phyloP scores from a whole-genome alignment of 2,329 filamentous ascomycete genomes.

The Zarea fungicola region DNA sequence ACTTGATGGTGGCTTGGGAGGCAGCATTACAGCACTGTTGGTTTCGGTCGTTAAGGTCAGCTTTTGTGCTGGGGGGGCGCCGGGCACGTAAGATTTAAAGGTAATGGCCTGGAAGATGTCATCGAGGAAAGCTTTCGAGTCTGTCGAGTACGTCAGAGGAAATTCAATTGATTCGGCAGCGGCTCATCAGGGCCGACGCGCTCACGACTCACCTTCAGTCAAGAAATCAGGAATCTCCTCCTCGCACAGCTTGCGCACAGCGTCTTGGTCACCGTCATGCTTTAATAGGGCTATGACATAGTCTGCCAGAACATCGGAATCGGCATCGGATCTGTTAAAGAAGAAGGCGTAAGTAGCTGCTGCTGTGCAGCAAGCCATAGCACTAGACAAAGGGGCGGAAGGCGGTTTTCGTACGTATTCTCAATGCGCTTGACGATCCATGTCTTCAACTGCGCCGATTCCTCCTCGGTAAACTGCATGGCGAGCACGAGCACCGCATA shows the following conservation, averaged over 20 bases:
- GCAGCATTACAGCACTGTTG: constrained; percentile 15
- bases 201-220: constrained; percentile 46
- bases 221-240: constrained; percentile 72
- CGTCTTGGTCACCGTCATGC: constrained; percentile 60
- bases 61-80: constrained; percentile 39
- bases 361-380: neutral
- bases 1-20: constrained; percentile 13
- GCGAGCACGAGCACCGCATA: constrained; percentile 17
- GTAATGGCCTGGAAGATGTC: constrained; percentile 64
- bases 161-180: neutral
- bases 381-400: constrained; percentile 10
- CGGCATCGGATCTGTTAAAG: constrained; percentile 64
- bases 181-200: no score
- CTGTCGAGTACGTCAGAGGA: constrained; percentile 17
- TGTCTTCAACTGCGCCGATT: constrained; percentile 60
- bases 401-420: constrained; percentile 55
- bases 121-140: constrained; percentile 54
- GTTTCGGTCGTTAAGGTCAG: constrained; percentile 9
- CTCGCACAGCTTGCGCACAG: constrained; percentile 63
- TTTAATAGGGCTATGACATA: constrained; percentile 75
- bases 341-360: constrained; percentile 8
- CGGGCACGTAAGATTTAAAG: constrained; percentile 56
- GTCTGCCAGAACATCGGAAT: constrained; percentile 76
- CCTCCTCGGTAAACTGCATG: constrained; percentile 60
- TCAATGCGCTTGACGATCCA: constrained; percentile 77